These are phyloP conservation scores for Rauvolfia tetraphylla DNA, from an alignment of 257 asterid genomes.

Conservation along the genomic window DNA sequence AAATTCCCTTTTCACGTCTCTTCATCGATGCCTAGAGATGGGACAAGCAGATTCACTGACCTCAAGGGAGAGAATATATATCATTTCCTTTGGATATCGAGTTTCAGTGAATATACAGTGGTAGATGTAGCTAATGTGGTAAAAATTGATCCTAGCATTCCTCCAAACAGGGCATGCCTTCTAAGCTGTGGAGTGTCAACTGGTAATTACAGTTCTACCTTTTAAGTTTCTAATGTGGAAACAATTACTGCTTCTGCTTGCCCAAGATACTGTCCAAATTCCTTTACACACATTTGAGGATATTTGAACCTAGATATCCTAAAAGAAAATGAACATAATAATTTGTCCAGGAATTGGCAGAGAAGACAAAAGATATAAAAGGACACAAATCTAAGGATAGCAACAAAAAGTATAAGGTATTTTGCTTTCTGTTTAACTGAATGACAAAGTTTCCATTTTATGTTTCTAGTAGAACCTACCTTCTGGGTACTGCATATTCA, in stretches of 20 bases:
- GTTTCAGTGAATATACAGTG: constrained; percentile 80
- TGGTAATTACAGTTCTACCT: constrained; percentile 35
- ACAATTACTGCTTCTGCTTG: not conserved
- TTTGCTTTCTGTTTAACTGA: not conserved
- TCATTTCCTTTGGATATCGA: constrained; percentile 69
- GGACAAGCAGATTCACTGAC: constrained; percentile 73
- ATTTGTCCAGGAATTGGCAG: too few species aligned
- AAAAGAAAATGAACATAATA: not conserved
- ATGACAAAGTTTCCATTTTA: not conserved
- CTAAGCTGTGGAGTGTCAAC: constrained; percentile 90
- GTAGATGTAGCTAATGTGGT: constrained; percentile 48
- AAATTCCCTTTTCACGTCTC: constrained; percentile 50
- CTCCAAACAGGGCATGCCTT: constrained; percentile 82
- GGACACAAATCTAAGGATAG: not conserved
- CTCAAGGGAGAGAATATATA: constrained; percentile 58
- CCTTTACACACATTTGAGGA: not conserved
- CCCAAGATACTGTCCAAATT: not conserved
- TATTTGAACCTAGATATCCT: not conserved
- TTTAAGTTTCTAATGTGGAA: not conserved
- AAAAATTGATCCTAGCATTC: constrained; percentile 52
- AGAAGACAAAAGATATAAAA: not conserved
- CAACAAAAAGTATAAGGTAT: not conserved
- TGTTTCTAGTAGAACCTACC: not conserved
- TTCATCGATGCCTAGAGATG: constrained; percentile 60
- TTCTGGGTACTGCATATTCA: not conserved